These are phyloP conservation scores for Dryas octopetala DNA, from an alignment of 306 rosid genomes.

Conservation along the genomic window DNA sequence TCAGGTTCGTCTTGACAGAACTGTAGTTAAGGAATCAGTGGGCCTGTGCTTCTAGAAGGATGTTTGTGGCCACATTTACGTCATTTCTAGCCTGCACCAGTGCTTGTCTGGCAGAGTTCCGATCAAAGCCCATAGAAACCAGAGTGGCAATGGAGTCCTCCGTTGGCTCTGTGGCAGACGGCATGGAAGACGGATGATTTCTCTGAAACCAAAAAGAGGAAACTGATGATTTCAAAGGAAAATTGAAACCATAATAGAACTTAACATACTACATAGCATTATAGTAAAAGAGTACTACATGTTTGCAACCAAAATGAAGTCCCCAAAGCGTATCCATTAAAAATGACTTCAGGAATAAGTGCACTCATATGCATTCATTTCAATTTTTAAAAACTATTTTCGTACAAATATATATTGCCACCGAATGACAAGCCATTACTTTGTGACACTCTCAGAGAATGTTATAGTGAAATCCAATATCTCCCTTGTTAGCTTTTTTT, in stretches of 20 bases:
- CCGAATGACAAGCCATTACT: no score
- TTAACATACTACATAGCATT: not conserved
- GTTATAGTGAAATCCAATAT: no score
- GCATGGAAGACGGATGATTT: conserved; percentile 53
- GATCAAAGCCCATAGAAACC: conserved; percentile 95
- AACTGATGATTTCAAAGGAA: not conserved
- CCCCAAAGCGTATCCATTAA: not conserved
- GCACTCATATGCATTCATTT: no score
- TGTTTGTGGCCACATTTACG: conserved; percentile 85
- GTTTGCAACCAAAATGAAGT: not conserved
- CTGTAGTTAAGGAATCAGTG: conserved; percentile 37
- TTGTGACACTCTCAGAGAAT: no score
- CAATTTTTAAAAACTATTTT: no score
- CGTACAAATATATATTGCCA: no score
- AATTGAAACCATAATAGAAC: not conserved
- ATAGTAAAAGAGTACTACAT: no score
- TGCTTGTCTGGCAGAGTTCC: conserved; percentile 91
- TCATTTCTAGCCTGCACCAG: conserved; percentile 91
- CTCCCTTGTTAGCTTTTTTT: no score
- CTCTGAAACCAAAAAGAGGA: conserved; percentile 51
- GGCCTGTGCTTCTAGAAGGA: conserved; percentile 82
- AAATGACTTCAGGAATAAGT: not conserved
- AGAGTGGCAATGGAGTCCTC: conserved; percentile 82
- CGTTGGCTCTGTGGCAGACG: conserved; percentile 60
- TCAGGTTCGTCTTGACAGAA: conserved; percentile 18